Conservation (phyloP, 805 yeast genomes). For the Wickerhamomyces chaumierensis region DNA sequence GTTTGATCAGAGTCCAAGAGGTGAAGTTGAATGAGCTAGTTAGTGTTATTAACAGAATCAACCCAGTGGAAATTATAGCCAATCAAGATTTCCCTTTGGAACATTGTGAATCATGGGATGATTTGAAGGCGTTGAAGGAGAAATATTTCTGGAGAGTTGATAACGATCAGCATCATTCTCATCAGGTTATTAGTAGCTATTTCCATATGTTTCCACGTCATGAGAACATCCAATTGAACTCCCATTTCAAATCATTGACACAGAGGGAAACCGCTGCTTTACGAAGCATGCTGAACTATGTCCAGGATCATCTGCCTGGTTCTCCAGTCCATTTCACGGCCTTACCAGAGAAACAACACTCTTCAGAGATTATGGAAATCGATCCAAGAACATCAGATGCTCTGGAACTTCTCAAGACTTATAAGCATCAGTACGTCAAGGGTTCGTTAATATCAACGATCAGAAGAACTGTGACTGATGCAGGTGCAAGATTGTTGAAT, state of each 20-base stretch:
- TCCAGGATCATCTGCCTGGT: constrained; percentile 64
- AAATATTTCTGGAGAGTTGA: too few relatives aligned
- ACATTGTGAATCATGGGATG: too few relatives aligned
- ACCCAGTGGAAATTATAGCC: constrained; percentile 71
- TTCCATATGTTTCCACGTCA: constrained; percentile 29
- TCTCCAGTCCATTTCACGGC: constrained; percentile 44
- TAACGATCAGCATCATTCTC: too few relatives aligned
- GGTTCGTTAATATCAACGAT: constrained; percentile 69
- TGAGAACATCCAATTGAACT: constrained; percentile 9
- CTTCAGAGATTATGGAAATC: constrained; percentile 52
- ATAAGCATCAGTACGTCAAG: constrained; percentile 40
- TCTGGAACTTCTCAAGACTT: constrained; percentile 54
- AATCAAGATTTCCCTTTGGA: constrained; percentile 26
- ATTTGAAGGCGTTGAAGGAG: too few relatives aligned
- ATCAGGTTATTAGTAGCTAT: constrained; percentile 25
- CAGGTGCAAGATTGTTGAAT: constrained; percentile 71
- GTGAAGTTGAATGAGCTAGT: constrained; percentile 48
- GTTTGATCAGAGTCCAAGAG: constrained; percentile 61
- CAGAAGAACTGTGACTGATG: constrained; percentile 62
- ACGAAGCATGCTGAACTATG: constrained; percentile 52
- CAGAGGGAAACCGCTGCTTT: constrained; percentile 49
- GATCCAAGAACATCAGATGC: constrained; percentile 74
- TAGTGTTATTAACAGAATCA: constrained; percentile 65
- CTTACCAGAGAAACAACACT: constrained; percentile 48
- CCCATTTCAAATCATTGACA: constrained; percentile 23